Conservation (phyloP, 257 asterid species). For the Scutellaria galericulata region DNA sequence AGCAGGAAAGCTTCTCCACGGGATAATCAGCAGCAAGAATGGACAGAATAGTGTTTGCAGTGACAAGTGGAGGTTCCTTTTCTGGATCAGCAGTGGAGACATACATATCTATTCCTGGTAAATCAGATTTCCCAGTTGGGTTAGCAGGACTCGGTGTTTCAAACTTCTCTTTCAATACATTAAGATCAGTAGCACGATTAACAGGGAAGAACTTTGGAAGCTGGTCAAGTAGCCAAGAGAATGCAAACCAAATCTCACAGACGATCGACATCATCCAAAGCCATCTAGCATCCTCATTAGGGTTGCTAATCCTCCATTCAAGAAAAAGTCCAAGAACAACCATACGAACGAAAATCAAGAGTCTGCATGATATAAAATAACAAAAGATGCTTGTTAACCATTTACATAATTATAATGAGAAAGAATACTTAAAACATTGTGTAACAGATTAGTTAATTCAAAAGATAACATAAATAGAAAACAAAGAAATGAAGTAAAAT, state of each 20-base stretch:
- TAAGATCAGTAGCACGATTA: constrained; percentile 75
- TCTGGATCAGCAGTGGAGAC: constrained; percentile 93
- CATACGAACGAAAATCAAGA: constrained; percentile 63
- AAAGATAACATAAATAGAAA: background rate
- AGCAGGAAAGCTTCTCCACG: constrained; percentile 77
- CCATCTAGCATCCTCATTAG: constrained; percentile 78
- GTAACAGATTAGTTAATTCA: background rate
- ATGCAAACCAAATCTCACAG: constrained; percentile 85
- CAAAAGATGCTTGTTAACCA: background rate
- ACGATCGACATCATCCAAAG: constrained; percentile 75
- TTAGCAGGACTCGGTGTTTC: constrained; percentile 56
- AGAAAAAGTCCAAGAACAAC: constrained; percentile 67
- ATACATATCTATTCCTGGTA: constrained; percentile 73
- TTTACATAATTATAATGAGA: background rate
- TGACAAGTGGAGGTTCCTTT: constrained; percentile 85
- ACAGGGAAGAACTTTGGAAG: constrained; percentile 76
- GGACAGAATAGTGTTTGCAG: constrained; percentile 78
- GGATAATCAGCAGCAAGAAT: constrained; percentile 81
- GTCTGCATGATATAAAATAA: constrained; percentile 46
- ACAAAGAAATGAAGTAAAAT: constrained; percentile 1
- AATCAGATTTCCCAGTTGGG: constrained; percentile 75
- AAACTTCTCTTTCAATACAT: constrained; percentile 68
- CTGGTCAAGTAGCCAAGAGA: constrained; percentile 88
- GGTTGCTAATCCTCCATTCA: constrained; percentile 66
- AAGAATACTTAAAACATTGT: background rate